Base-by-base conservation (phyloP, 2,329 filamentous ascomycete genomes). In the Ramichloridium luteum region DNA sequence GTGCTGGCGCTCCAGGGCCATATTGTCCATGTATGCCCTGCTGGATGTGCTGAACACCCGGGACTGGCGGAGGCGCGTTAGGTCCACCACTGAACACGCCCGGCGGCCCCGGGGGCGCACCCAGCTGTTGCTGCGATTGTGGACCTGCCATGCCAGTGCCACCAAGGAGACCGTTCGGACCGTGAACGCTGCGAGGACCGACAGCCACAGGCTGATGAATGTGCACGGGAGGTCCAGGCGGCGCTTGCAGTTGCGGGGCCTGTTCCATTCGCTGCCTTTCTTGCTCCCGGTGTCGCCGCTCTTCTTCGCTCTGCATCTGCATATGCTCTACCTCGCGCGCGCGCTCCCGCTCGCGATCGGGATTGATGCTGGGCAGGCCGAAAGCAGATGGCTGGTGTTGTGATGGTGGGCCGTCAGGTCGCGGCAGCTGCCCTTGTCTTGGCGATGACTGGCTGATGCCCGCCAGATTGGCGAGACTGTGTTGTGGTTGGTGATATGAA, bases 141-240 rank as follows among this genome's bases (percentile, higher is more conserved):
- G 49, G 67, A 5, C 53, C 58, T 52, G 38, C 60, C 57, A 57
- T 70, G 61, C 43, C 72, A 60, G 45, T 68, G 73, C 63, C 62
- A 10, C 59, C 59, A 23, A 96, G 72, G 20, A 96, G 68, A 6
- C 88, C 88, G 44, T 90, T 88, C 2, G 88, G 88, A 27, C 85
- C 92, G 54, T 93, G 88, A 35, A 94, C 92, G 31, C 83, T 84
- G 66, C 58, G 86, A 67, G 52, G 85, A 75, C 61, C 61, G 3
- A 67, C 61, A 40, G 88, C 88, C 37, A 94, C 85, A 4, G 88
- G 88, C 57, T 96, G 88, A 58, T 96, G 88, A 47, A 96, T 78
- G 33, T 86, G 84, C 33, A 93, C 82, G 3, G 86, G 49, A 16
- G 48, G 84, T 35, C 80, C 83, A 23, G 82, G 77, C 51, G 82